Percentiles rank a stretch among this genome's conserved stretches.
Evolutionary conservation across 345 rosid species (phyloP).

Genomic region (Citrus maxima): DNA sequence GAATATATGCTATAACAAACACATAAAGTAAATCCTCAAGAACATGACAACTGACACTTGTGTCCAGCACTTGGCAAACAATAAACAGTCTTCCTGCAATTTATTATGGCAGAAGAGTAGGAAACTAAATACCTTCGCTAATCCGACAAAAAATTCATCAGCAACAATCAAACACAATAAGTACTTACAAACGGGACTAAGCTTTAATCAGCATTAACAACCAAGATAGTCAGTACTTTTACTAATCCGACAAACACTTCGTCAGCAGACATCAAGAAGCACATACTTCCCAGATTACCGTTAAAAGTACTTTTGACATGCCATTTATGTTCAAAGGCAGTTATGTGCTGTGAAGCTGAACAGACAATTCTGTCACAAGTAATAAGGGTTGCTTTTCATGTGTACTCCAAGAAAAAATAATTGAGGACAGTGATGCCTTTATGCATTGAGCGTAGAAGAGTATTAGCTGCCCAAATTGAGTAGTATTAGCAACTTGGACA

Average conservation of each 20-base stretch:
- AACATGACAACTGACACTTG: not conserved
- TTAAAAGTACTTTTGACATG: not conserved
- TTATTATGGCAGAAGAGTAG: not conserved
- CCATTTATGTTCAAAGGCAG: not conserved
- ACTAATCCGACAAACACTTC: not conserved
- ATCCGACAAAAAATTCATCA: not conserved
- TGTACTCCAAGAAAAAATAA: not conserved
- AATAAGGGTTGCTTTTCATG: not conserved
- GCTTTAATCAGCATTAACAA: too few species aligned
- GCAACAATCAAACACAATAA: not conserved
- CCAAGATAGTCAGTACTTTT: not conserved
- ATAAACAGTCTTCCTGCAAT: not conserved
- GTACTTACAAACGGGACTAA: too few species aligned
- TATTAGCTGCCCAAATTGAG: not conserved
- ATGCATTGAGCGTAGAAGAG: not conserved
- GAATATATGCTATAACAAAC: not conserved
- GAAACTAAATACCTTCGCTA: not conserved
- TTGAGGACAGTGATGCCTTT: not conserved
- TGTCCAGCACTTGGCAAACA: not conserved
- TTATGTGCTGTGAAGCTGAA: not conserved
- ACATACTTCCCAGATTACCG: not conserved
- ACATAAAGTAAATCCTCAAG: not conserved
- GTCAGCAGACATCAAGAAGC: not conserved
- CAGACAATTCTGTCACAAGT: not conserved
- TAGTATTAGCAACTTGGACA: not conserved